Percentiles rank a stretch among this genome's conserved stretches.
Conservation (phyloP, 495 filamentous ascomycete species). For the Xylaria telfairii region DNA sequence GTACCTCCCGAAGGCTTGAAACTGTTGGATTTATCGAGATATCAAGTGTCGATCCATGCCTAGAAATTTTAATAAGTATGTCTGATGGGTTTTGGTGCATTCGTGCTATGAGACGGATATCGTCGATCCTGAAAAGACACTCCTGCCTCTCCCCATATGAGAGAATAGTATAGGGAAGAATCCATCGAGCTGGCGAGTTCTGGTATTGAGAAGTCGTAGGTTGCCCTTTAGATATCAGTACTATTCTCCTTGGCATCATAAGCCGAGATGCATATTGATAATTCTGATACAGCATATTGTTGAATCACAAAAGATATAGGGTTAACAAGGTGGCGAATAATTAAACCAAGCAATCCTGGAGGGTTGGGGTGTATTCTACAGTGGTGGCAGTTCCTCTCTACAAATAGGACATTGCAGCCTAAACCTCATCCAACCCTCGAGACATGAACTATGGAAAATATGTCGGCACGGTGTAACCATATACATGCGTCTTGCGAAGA, state of each 20-base stretch:
- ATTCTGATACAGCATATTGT: background rate
- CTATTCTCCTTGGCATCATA: background rate
- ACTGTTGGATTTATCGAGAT: slow-evolving; percentile 48
- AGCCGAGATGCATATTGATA: background rate
- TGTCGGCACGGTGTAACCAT: slow-evolving; percentile 98
- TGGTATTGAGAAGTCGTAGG: slow-evolving; percentile 44
- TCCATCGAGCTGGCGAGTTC: slow-evolving; percentile 35
- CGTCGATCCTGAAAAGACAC: slow-evolving; percentile 42
- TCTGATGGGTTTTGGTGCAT: slow-evolving; percentile 34
- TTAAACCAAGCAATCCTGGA: background rate
- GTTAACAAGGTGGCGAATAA: background rate
- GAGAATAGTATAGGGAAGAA: slow-evolving; percentile 44
- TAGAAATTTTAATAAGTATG: slow-evolving; percentile 27
- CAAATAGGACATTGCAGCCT: slow-evolving; percentile 95
- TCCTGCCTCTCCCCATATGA: slow-evolving; percentile 43
- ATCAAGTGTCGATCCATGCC: slow-evolving; percentile 45
- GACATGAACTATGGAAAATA: slow-evolving; percentile 90
- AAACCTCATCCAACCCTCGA: slow-evolving; percentile 96
- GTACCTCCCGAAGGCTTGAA: slow-evolving; percentile 44
- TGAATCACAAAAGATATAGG: background rate
- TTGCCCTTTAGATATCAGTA: background rate
- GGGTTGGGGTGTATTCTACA: slow-evolving; percentile 53
- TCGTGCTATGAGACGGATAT: slow-evolving; percentile 18
- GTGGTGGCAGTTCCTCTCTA: slow-evolving; percentile 82
- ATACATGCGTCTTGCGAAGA: slow-evolving; percentile 80